Evolutionary conservation across 441 rosid species (phyloP).

Genomic region (Arabidopsis lyrata): DNA sequence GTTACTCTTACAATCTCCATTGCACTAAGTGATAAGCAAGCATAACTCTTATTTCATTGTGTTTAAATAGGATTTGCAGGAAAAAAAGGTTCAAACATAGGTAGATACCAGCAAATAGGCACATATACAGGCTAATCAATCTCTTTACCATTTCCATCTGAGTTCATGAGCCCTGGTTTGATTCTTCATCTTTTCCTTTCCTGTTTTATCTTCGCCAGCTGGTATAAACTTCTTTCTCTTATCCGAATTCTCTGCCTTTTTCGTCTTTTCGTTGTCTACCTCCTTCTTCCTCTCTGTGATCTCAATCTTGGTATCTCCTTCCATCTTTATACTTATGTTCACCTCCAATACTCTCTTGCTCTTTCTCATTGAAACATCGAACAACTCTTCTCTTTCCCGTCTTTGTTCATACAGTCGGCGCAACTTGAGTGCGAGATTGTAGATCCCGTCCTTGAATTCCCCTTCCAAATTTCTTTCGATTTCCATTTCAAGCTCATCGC

Average conservation of each 20-base stretch:
- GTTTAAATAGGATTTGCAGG: constrained; percentile 7
- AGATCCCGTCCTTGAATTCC: constrained; percentile 79
- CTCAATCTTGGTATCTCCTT: constrained; percentile 72
- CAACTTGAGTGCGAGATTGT: constrained; percentile 67
- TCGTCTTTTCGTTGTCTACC: constrained; percentile 16
- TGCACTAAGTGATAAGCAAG: constrained; percentile 3
- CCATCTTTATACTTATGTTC: constrained; percentile 68
- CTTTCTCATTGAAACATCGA: constrained; percentile 32
- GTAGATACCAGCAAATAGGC: constrained; percentile 25
- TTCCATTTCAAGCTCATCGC: constrained; percentile 70
- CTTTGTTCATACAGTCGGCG: constrained; percentile 67
- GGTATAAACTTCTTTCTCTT: constrained; percentile 48
- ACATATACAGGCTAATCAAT: constrained; percentile 6
- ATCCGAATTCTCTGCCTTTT: constrained; percentile 20
- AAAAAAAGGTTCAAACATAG: constrained; percentile 18
- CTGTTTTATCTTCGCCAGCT: constrained; percentile 57
- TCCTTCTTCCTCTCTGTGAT: constrained; percentile 66
- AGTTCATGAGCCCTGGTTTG: constrained; percentile 39
- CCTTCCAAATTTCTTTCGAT: constrained; percentile 76
- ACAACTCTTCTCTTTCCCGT: constrained; percentile 52
- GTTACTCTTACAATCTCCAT: constrained; percentile 18
- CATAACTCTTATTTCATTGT: constrained; percentile 23
- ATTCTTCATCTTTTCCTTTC: constrained; percentile 43
- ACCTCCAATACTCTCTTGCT: constrained; percentile 57
- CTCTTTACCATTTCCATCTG: constrained; percentile 57